Conservation (phyloP, 352 stramenopile genomes). For the Pseudoperonospora humuli region DNA sequence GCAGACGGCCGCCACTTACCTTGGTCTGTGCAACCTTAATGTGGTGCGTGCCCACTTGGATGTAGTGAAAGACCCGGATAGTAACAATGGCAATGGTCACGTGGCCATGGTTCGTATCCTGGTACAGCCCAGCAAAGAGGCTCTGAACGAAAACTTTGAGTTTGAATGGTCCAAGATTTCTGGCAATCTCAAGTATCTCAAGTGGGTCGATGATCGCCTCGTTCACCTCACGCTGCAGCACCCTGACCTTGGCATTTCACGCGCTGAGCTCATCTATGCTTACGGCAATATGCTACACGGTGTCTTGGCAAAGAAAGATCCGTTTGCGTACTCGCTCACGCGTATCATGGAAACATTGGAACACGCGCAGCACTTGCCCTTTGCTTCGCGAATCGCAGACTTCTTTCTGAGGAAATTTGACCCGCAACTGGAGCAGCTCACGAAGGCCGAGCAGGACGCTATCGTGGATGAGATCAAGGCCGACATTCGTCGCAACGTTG, state of each 20-base stretch:
- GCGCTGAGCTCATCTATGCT: slow-evolving; percentile 92
- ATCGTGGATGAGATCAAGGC: slow-evolving; percentile 49
- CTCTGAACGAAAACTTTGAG: slow-evolving; percentile 34
- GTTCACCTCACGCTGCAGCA: slow-evolving; percentile 71
- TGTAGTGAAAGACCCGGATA: slow-evolving; percentile 80
- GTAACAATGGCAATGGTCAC: slow-evolving; percentile 49
- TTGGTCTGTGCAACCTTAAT: slow-evolving; percentile 92
- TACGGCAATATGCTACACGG: slow-evolving; percentile 94
- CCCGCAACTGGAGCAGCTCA: slow-evolving; percentile 32
- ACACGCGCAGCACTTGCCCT: slow-evolving; percentile 82
- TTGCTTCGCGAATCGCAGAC: slow-evolving; percentile 90
- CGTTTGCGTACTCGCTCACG: slow-evolving; percentile 91
- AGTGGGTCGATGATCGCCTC: slow-evolving; percentile 80
- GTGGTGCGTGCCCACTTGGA: slow-evolving; percentile 93
- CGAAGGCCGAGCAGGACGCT: slow-evolving; percentile 35
- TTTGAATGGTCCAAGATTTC: slow-evolving; percentile 81
- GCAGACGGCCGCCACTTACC: slow-evolving; percentile 76
- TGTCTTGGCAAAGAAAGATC: slow-evolving; percentile 90
- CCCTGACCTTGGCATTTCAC: slow-evolving; percentile 87
- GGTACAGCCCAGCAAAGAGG: slow-evolving; percentile 57
- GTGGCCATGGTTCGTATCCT: slow-evolving; percentile 81
- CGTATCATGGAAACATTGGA: slow-evolving; percentile 92
- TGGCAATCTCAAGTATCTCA: slow-evolving; percentile 85
- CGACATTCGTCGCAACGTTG: slow-evolving; percentile 67
- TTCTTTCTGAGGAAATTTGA: slow-evolving; percentile 91